Percentiles rank a stretch among this genome's conserved stretches.
These are phyloP conservation scores for Amanita phalloides DNA, from an alignment of 768 basidiomycete species.

Conservation along the genomic window DNA sequence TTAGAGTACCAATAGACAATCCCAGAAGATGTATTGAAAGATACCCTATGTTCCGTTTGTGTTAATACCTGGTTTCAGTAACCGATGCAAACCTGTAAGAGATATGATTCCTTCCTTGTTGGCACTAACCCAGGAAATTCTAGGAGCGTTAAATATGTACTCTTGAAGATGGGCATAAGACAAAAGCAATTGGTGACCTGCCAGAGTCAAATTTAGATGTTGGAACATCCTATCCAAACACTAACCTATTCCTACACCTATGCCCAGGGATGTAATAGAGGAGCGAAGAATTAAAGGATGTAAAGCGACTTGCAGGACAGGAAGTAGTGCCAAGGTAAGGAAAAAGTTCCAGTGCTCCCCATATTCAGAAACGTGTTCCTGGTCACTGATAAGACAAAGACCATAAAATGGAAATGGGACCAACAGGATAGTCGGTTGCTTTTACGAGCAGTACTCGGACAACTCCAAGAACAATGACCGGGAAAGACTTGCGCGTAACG, in stretches of 20 bases:
- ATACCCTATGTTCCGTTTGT: conserved; percentile 47
- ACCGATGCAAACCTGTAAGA: conserved; percentile 39
- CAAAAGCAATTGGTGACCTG: conserved; percentile 67
- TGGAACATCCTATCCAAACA: neutral
- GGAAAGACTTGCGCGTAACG: conserved; percentile 47
- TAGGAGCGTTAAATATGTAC: conserved; percentile 57
- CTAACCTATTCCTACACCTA: conserved; percentile 47
- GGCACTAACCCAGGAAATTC: conserved; percentile 52
- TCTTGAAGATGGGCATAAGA: conserved; percentile 41
- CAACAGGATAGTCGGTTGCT: conserved; percentile 86
- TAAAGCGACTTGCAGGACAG: conserved; percentile 57
- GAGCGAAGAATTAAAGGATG: conserved; percentile 52
- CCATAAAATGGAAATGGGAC: neutral
- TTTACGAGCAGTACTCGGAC: conserved; percentile 81
- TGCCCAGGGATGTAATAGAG: conserved; percentile 52
- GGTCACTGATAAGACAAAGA: conserved; percentile 1
- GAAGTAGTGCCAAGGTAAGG: conserved; percentile 78
- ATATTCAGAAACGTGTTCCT: conserved; percentile 95
- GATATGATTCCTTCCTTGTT: conserved; percentile 94
- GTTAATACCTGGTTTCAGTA: neutral
- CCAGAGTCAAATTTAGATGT: neutral
- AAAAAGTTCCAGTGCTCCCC: conserved; percentile 99
- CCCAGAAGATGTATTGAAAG: conserved; percentile 85
- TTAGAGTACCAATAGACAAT: conserved; percentile 65
- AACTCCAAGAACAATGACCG: conserved; percentile 64